Evolutionary conservation across 768 basidiomycete species (phyloP), one percentile per base, ranked within the genome.

Genomic region (Wakefieldia striispora): DNA sequence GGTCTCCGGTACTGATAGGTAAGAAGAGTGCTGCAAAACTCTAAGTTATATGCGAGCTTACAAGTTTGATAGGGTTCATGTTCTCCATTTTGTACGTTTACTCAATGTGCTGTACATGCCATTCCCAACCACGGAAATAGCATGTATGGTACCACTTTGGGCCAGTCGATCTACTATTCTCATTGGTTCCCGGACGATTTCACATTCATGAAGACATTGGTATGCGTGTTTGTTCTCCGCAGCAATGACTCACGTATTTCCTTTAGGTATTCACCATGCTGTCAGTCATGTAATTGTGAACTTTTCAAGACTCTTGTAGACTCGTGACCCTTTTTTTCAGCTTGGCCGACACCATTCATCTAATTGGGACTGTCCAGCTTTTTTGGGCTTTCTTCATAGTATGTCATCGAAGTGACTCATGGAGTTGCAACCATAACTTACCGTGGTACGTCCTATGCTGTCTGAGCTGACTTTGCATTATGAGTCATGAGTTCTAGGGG

Each of bases 1-100:
- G 49, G 53, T 27, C 49, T 24, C 53, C 53, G 14, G 38, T 50
- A 8, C n/a, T 54, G 20, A 51, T 54, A 51, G 53, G 53, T 47
- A 43, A 13, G 3, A 17, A 20, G 17, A 29, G 19, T 16, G 23
- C 16, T 29, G 21, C 20, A 4, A 19, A 38, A 1, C 16, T 13
- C 8, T 13, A 23, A 17, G 17, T 1, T 13, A 23, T 24, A 24
- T 14, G 20, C 16, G 29, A 16, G 6, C 40, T 46, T 7, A 51
- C 13, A 5, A 23, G 9, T 7, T 20, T 1, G n/a, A 24, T 17
- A 54, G 53, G 53, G 14, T 37, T 44, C 34, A 42, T 40, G 3
- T 6, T 54, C 24, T 46, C 53, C 19, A 19, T 11, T 4, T 40
- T 43, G 53, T 54, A 24, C 23, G 54, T 41, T 11, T 26, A 14